Conservation (phyloP, 306 rosid species). For the Ziziphus jujuba region DNA sequence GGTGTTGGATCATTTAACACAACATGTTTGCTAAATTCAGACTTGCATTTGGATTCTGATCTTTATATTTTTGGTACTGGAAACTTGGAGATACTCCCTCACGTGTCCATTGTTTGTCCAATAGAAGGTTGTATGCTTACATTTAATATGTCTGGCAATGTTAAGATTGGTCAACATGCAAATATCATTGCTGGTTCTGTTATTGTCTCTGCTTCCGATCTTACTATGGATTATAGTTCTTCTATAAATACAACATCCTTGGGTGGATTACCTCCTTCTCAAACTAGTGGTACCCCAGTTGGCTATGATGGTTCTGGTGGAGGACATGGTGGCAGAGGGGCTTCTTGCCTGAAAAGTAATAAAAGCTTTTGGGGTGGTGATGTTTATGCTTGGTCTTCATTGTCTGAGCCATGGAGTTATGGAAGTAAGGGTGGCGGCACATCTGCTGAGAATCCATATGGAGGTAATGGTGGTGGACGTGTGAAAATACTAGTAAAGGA, state of each 20-base stretch:
- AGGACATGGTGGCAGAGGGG: constrained; percentile 99
- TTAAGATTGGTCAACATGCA: constrained; percentile 82
- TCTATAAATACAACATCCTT: constrained; percentile 73
- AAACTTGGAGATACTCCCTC: constrained; percentile 85
- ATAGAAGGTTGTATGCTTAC: constrained; percentile 71
- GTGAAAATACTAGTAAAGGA: constrained; percentile 70
- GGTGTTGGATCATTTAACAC: constrained; percentile 96
- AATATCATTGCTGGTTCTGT: constrained; percentile 78
- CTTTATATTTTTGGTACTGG: constrained; percentile 73
- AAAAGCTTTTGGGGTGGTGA: constrained; percentile 94
- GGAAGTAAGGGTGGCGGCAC: constrained; percentile 95
- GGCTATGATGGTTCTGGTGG: constrained; percentile 93
- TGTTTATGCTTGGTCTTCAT: constrained; percentile 95
- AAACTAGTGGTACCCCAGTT: constrained; percentile 96
- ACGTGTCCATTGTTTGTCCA: constrained; percentile 72
- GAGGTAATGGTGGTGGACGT: constrained; percentile 98
- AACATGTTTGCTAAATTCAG: constrained; percentile 83
- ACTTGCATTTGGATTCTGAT: constrained; percentile 57
- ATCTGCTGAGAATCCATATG: constrained; percentile 49
- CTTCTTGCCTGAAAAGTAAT: constrained; percentile 75
- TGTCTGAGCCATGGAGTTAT: constrained; percentile 83
- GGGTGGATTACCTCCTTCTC: constrained; percentile 95
- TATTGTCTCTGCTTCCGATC: constrained; percentile 70
- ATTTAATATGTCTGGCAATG: constrained; percentile 82
- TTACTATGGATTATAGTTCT: constrained; percentile 66